phyloP scores from a whole-genome alignment of 2,329 filamentous ascomycete genomes.

The Fusarium devonianum region DNA sequence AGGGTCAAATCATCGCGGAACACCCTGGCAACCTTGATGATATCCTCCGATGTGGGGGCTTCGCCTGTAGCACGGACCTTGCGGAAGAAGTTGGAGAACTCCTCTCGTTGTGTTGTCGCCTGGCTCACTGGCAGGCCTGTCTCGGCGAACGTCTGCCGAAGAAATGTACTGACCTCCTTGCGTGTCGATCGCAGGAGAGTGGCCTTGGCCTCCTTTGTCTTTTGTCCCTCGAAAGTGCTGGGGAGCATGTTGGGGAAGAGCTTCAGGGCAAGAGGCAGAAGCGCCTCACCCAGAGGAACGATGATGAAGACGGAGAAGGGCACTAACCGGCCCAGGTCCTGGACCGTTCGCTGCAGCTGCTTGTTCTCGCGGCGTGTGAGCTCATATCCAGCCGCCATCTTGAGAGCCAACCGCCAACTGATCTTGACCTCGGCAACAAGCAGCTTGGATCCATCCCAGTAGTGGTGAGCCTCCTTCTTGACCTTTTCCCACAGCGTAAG shows the following conservation, averaged over 20 bases:
- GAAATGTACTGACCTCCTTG: constrained; percentile 91
- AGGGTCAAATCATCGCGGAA: constrained; percentile 98
- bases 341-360: constrained; percentile 90
- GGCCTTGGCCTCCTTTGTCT: constrained; percentile 88
- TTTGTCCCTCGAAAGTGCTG: constrained; percentile 94
- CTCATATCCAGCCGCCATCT: constrained; percentile 98
- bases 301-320: constrained; percentile 98
- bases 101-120: constrained; percentile 86
- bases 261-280: constrained; percentile 89
- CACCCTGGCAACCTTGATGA: constrained; percentile 98
- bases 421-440: constrained; percentile 92
- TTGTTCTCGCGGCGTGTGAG: constrained; percentile 91
- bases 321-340: constrained; percentile 89
- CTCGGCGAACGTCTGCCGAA: constrained; percentile 87
- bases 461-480: constrained; percentile 92
- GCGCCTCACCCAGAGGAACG: constrained; percentile 92
- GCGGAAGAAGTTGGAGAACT: constrained; percentile 96
- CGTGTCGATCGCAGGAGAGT: constrained; percentile 81
- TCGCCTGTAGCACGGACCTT: constrained; percentile 94
- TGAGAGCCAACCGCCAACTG: constrained; percentile 87
- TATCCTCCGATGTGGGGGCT: constrained; percentile 84
- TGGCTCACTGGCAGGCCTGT: constrained; percentile 89
- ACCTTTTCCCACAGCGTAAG: constrained; percentile 89
- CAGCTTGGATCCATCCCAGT: constrained; percentile 98
- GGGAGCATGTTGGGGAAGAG: constrained; percentile 97